Evolutionary conservation across 2,329 filamentous ascomycete genomes (phyloP).

Genomic region (Penicillium fuscoglaucum): DNA sequence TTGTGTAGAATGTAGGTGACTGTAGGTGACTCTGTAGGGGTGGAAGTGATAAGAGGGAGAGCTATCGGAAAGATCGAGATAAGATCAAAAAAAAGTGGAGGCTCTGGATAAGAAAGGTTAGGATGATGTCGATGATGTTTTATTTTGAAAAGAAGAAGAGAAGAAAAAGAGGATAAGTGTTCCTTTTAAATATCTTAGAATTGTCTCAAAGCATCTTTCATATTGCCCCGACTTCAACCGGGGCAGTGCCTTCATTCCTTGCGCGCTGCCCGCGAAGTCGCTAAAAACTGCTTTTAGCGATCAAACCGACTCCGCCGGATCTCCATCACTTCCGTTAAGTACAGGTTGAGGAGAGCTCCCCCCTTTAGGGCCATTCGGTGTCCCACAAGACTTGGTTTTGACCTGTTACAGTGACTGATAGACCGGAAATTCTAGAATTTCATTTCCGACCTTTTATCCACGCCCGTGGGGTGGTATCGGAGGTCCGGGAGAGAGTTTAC

Average conservation of each 20-base stretch:
- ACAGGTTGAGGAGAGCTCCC: constrained; percentile 47
- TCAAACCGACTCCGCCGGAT: constrained; percentile 29
- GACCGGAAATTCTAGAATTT: constrained; percentile 14
- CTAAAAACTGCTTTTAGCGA: constrained; percentile 52
- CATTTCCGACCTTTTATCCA: constrained; percentile 1
- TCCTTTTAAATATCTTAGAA: constrained; percentile 1
- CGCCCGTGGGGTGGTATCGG: background rate
- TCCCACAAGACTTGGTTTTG: constrained; percentile 27
- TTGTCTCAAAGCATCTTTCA: constrained; percentile 10
- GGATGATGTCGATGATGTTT: background rate
- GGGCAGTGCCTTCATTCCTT: constrained; percentile 16
- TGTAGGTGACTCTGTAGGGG: background rate
- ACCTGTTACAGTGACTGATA: constrained; percentile 12
- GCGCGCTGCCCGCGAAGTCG: constrained; percentile 29
- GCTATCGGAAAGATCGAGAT: constrained; percentile 19
- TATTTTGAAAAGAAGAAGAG: background rate
- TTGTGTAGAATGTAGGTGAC: constrained; percentile 28
- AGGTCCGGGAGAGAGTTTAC: background rate
- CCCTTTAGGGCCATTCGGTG: constrained; percentile 28
- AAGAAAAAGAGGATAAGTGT: background rate
- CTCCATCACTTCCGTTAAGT: constrained; percentile 48
- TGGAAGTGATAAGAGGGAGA: constrained; percentile 11
- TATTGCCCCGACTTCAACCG: constrained; percentile 12
- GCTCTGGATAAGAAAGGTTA: background rate
- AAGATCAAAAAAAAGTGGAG: constrained; percentile 20